Percentiles rank a stretch among this genome's conserved stretches.
Evolutionary conservation across 1,284 basidiomycete species (phyloP).

Genomic region (Afroboletus lepidellus): DNA sequence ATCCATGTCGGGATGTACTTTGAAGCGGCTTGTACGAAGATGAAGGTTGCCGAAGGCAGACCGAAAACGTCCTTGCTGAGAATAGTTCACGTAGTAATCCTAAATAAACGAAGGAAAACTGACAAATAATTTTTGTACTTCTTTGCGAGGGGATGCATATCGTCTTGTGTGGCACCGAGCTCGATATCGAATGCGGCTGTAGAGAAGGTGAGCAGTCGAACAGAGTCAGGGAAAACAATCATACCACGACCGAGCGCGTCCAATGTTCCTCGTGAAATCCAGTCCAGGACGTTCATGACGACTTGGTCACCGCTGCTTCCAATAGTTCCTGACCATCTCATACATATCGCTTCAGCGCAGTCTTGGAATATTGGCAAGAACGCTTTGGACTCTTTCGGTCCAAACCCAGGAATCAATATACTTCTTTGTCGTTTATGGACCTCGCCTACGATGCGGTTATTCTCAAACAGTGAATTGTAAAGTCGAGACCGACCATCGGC

Average conservation of each 20-base stretch:
- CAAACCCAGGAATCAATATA: background rate
- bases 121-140: conserved; percentile 37
- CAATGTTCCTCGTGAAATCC: background rate
- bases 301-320: too few species aligned
- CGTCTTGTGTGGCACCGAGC: conserved; percentile 35
- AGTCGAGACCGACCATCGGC: background rate
- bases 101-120: conserved; percentile 3
- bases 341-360: background rate
- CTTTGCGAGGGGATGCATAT: conserved; percentile 38
- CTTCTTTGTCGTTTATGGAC: background rate
- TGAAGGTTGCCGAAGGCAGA: conserved; percentile 10
- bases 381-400: background rate
- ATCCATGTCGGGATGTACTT: conserved; percentile 26
- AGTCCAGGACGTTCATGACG: background rate
- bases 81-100: background rate
- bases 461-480: background rate
- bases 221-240: background rate
- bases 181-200: background rate
- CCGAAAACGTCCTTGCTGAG: conserved; percentile 22
- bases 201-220: background rate
- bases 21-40: conserved; percentile 17
- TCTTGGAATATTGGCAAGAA: background rate
- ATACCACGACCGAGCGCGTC: background rate
- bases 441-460: background rate
- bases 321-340: background rate